Evolutionary conservation across 2,329 filamentous ascomycete species (phyloP).

Genomic region (Lachnellula subtilissima): DNA sequence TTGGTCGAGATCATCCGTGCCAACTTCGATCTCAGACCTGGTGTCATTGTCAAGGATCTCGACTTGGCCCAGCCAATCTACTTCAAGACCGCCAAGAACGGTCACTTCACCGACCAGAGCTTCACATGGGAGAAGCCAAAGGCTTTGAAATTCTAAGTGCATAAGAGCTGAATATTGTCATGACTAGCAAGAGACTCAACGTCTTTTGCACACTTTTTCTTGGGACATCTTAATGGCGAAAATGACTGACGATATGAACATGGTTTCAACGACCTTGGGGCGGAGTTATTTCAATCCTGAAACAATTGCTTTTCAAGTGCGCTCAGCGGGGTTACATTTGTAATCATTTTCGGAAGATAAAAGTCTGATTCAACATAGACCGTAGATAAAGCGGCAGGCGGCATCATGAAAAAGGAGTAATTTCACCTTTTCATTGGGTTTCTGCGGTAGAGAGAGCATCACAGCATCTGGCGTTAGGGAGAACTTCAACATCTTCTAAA

Average conservation of each 20-base stretch:
- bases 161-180: constrained; percentile 11
- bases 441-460: constrained; percentile 25
- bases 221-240: constrained; percentile 28
- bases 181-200: constrained; percentile 31
- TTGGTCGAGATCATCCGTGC: constrained; percentile 88
- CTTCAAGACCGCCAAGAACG: constrained; percentile 98
- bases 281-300: constrained; percentile 22
- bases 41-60: constrained; percentile 97
- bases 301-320: constrained; percentile 8
- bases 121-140: constrained; percentile 99
- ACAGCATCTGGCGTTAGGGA: constrained; percentile 33
- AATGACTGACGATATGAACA: constrained; percentile 31
- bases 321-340: background rate
- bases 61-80: constrained; percentile 96
- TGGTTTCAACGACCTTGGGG: constrained; percentile 33
- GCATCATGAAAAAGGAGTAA: constrained; percentile 3
- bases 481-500: constrained; percentile 35
- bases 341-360: constrained; percentile 23
- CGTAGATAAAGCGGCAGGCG: constrained; percentile 28
- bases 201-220: constrained; percentile 27
- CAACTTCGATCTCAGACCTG: constrained; percentile 97
- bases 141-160: constrained; percentile 77
- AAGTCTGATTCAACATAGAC: constrained; percentile 36
- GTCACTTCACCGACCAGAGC: constrained; percentile 97
- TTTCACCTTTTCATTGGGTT: constrained; percentile 9